phyloP scores from a whole-genome alignment of 805 yeast species.

The Phaffomyces thermotolerans region DNA sequence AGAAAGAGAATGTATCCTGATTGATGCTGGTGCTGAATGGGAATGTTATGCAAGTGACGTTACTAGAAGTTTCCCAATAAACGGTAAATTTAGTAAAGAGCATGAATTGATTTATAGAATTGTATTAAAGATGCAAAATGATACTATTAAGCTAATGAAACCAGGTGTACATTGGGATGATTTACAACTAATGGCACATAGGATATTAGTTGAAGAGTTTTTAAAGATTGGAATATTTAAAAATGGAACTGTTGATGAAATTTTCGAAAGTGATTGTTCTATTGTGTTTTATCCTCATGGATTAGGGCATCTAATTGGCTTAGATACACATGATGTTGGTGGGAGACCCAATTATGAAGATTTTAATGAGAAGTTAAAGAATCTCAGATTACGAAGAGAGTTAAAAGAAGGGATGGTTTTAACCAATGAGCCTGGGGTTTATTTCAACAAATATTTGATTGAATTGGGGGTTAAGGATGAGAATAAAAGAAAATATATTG shows the following conservation, averaged over 20 bases:
- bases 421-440: conserved; percentile 93
- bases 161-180: conserved; percentile 88
- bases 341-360: conserved; percentile 85
- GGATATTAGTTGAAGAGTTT: conserved; percentile 64
- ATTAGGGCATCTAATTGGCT: conserved; percentile 84
- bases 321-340: conserved; percentile 96
- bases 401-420: conserved; percentile 75
- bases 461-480: conserved; percentile 49
- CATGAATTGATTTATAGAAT: conserved; percentile 74
- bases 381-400: conserved; percentile 72
- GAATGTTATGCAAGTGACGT: conserved; percentile 87
- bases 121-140: conserved; percentile 76
- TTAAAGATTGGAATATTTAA: conserved; percentile 70
- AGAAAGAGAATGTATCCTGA: conserved; percentile 59
- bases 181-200: conserved; percentile 74
- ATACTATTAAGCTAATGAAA: conserved; percentile 61
- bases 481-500: conserved; percentile 35
- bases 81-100: conserved; percentile 84
- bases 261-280: conserved; percentile 62
- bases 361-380: conserved; percentile 65
- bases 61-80: conserved; percentile 89
- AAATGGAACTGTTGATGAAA: conserved; percentile 52
- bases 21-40: conserved; percentile 99
- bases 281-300: conserved; percentile 93
- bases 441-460: conserved; percentile 78